Evolutionary conservation across 2,329 filamentous ascomycete genomes (phyloP).

Genomic region (Fusarium gaditjirri): DNA sequence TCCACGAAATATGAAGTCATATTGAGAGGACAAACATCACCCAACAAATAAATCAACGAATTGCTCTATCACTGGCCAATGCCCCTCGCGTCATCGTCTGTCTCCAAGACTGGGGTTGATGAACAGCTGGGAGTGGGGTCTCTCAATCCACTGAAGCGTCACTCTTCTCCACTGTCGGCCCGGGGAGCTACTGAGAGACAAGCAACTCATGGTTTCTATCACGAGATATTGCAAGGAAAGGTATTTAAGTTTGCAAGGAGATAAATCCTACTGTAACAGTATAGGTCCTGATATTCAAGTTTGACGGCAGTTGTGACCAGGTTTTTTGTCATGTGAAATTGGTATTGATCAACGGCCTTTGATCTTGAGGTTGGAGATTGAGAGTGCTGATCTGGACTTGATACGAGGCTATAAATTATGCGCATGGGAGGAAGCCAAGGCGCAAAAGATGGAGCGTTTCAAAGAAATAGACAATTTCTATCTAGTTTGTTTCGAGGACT

Average conservation of each 20-base stretch:
- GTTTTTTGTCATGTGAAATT: not conserved
- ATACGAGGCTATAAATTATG: slow-evolving; percentile 7
- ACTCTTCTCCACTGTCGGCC: slow-evolving; percentile 18
- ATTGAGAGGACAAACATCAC: not conserved
- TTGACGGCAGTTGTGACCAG: not conserved
- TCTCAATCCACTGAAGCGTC: slow-evolving; percentile 10
- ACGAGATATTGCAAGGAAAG: not conserved
- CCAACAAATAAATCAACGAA: not conserved
- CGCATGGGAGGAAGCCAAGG: not conserved
- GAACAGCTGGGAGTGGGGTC: slow-evolving; percentile 13
- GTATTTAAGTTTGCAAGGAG: slow-evolving; percentile 14
- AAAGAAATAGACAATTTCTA: not conserved
- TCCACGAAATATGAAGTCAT: slow-evolving; percentile 25
- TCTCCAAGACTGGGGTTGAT: slow-evolving; percentile 13
- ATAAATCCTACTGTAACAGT: not conserved
- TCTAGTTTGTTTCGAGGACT: slow-evolving; percentile 8
- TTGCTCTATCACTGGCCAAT: slow-evolving; percentile 11
- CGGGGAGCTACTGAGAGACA: not conserved
- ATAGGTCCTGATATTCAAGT: not conserved
- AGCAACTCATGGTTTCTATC: not conserved
- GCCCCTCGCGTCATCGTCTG: slow-evolving; percentile 19
- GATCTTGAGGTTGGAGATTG: not conserved
- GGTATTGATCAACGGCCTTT: not conserved
- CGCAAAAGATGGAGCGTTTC: slow-evolving; percentile 10
- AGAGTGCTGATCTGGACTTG: slow-evolving; percentile 8